These are phyloP conservation scores for Ambrosia artemisiifolia DNA, from an alignment of 129 eudicot species.

Conservation along the genomic window DNA sequence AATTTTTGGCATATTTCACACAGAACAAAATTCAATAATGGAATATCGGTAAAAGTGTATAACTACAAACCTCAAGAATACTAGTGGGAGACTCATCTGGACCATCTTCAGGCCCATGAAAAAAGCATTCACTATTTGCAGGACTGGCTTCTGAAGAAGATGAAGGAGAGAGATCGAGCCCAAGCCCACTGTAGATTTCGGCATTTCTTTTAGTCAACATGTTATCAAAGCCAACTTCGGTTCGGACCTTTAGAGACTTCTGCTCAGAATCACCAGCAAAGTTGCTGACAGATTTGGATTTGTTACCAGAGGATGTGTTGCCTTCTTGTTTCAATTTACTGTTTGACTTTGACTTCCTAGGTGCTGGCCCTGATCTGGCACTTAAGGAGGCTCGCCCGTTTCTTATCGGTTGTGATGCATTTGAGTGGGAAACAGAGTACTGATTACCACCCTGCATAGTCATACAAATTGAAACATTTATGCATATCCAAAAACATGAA, in stretches of 20 bases:
- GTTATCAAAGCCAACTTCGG: slow-evolving; percentile 67
- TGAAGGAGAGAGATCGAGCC: slow-evolving; percentile 90
- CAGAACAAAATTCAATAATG: neutral
- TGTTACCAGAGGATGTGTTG: slow-evolving; percentile 29
- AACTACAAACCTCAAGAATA: slow-evolving; percentile 67
- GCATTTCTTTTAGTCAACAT: slow-evolving; percentile 58
- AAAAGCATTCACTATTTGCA: slow-evolving; percentile 47
- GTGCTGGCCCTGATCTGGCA: slow-evolving; percentile 23
- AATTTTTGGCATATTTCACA: neutral
- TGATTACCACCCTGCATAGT: slow-evolving; percentile 53
- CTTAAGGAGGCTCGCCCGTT: neutral
- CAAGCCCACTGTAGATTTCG: slow-evolving; percentile 94
- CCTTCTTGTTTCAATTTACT: slow-evolving; percentile 33
- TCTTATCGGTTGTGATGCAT: slow-evolving; percentile 46
- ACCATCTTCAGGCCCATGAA: slow-evolving; percentile 29
- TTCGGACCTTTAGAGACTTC: slow-evolving; percentile 61
- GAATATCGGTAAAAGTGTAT: slow-evolving; percentile 5
- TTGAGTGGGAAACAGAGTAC: slow-evolving; percentile 39
- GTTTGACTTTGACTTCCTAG: slow-evolving; percentile 35
- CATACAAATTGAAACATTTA: slow-evolving; percentile 28
- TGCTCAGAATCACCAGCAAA: slow-evolving; percentile 52
- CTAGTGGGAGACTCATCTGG: slow-evolving; percentile 71
- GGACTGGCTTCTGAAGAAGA: slow-evolving; percentile 73
- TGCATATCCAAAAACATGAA: slow-evolving; percentile 1
- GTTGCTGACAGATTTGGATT: slow-evolving; percentile 33